phyloP scores from a whole-genome alignment of 306 rosid genomes.

The Quercus mongolica region DNA sequence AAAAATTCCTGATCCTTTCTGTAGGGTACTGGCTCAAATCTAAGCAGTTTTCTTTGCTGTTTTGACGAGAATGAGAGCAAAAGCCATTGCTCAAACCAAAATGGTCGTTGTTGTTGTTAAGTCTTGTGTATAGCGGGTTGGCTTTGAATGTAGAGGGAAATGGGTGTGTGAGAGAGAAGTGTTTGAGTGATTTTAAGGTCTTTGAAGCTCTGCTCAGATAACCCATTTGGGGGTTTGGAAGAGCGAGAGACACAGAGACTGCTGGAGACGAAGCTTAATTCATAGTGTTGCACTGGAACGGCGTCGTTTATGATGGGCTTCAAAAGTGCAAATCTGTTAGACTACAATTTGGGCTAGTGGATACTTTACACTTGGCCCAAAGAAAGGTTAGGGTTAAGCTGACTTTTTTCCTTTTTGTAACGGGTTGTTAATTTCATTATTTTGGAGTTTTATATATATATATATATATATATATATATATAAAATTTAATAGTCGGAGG shows the following conservation, averaged over 20 bases:
- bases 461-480: too few species aligned
- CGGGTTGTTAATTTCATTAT: too few species aligned
- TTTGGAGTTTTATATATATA: too few species aligned
- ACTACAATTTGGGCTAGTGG: not conserved
- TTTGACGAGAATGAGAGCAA: conserved; percentile 55
- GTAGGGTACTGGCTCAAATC: conserved; percentile 72
- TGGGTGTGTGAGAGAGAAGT: conserved; percentile 19
- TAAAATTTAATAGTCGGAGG: too few species aligned
- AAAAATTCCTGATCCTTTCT: conserved; percentile 79
- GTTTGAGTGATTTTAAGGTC: conserved; percentile 42
- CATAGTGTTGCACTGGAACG: not conserved
- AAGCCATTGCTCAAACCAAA: conserved; percentile 38
- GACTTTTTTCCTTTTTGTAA: not conserved
- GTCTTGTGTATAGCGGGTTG: conserved; percentile 13
- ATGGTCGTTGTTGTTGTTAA: conserved; percentile 21
- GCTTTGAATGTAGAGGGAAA: conserved; percentile 22
- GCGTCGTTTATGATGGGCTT: not conserved
- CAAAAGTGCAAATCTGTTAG: not conserved
- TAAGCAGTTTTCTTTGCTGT: conserved; percentile 37
- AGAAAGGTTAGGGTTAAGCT: not conserved
- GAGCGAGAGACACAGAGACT: not conserved
- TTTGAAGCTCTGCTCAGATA: conserved; percentile 55
- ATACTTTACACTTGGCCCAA: not conserved
- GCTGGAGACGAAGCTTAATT: not conserved
- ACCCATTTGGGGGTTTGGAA: conserved; percentile 70